Conservation (phyloP, 257 asterid species). For the Jaltomata sinuosa region DNA sequence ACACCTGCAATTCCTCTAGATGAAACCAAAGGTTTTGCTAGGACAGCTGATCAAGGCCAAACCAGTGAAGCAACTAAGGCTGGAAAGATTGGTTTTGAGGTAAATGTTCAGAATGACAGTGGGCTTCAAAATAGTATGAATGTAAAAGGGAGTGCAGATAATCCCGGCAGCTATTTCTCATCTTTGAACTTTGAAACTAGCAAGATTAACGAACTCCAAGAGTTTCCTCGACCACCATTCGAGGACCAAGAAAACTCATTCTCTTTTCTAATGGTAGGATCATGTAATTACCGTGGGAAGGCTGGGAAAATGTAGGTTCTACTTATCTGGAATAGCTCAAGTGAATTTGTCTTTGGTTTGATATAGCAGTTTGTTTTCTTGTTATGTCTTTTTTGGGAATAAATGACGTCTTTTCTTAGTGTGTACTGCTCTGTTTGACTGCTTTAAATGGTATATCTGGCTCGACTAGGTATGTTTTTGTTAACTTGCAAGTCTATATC, state of each 20-base stretch:
- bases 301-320: constrained; percentile 28
- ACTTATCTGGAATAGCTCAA: constrained; percentile 6
- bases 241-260: constrained; percentile 59
- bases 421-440: not conserved
- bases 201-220: constrained; percentile 36
- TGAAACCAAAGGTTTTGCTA: constrained; percentile 16
- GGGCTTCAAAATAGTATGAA: constrained; percentile 19
- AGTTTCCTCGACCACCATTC: constrained; percentile 53
- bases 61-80: not conserved
- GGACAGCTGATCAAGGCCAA: not conserved
- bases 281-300: constrained; percentile 46
- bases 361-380: not conserved
- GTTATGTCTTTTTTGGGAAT: not conserved
- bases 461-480: not conserved
- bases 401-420: not conserved
- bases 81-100: constrained; percentile 22
- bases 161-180: constrained; percentile 37
- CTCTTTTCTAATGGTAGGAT: constrained; percentile 46
- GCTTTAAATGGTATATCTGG: not conserved
- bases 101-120: constrained; percentile 10
- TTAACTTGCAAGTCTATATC: not conserved
- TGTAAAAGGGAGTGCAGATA: constrained; percentile 22
- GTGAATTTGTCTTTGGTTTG: not conserved
- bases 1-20: constrained; percentile 82
- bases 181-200: constrained; percentile 50